Evolutionary conservation across 2,329 filamentous ascomycete genomes (phyloP).

Genomic region (Aspergillus sclerotialis): DNA sequence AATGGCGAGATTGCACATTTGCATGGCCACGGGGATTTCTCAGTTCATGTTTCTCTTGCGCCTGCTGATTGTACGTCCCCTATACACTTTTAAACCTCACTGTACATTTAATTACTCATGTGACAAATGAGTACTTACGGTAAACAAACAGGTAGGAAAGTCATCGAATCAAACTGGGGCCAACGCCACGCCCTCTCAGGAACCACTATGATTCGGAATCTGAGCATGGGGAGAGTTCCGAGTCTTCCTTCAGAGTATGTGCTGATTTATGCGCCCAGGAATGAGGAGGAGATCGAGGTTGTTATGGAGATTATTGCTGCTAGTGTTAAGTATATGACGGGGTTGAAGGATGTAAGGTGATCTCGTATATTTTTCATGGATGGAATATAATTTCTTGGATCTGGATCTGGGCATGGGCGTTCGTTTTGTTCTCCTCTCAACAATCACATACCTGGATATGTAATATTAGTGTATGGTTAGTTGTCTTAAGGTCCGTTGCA

Average conservation of each 20-base stretch:
- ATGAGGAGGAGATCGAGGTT: slow-evolving; percentile 22
- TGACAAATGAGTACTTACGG: too few relatives aligned
- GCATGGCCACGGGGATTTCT: slow-evolving; percentile 63
- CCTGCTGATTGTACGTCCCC: slow-evolving; percentile 59
- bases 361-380: too few relatives aligned
- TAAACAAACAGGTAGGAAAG: slow-evolving; percentile 50
- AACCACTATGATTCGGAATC: slow-evolving; percentile 61
- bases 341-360: slow-evolving; percentile 12
- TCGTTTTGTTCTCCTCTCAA: too few relatives aligned
- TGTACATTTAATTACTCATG: too few relatives aligned
- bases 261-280: slow-evolving; percentile 29
- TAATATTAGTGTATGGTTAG: too few relatives aligned
- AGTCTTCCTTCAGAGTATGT: slow-evolving; percentile 21
- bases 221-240: slow-evolving; percentile 11
- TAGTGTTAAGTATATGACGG: slow-evolving; percentile 24
- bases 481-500: too few relatives aligned
- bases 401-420: too few relatives aligned
- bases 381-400: too few relatives aligned
- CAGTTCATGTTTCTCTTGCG: slow-evolving; percentile 71
- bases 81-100: background rate
- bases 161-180: slow-evolving; percentile 72
- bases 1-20: slow-evolving; percentile 74
- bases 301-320: slow-evolving; percentile 26
- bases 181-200: slow-evolving; percentile 51
- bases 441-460: too few relatives aligned